These are phyloP conservation scores for Globisporangium acanthophoron DNA, from an alignment of 352 stramenopile species.

Conservation along the genomic window DNA sequence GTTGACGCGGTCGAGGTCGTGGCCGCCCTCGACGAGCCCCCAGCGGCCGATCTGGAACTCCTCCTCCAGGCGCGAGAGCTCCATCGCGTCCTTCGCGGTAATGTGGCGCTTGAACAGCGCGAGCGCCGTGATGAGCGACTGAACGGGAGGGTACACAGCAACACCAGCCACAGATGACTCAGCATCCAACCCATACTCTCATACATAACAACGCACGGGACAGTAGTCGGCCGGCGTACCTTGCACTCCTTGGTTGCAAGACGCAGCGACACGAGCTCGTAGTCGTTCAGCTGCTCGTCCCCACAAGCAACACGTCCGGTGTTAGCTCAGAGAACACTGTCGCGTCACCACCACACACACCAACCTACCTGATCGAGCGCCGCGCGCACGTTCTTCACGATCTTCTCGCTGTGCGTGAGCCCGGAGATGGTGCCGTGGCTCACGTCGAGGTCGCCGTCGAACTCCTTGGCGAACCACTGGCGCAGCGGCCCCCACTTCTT, in stretches of 20 bases:
- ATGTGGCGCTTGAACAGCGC: conserved; percentile 83
- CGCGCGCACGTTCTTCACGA: conserved; percentile 57
- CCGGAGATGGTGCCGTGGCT: conserved; percentile 71
- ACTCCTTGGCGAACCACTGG: conserved; percentile 76
- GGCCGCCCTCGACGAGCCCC: conserved; percentile 84
- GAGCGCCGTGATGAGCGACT: conserved; percentile 80
- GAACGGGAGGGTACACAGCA: neutral
- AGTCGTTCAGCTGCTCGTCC: conserved; percentile 43
- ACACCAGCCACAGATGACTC: neutral
- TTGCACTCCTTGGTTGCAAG: conserved; percentile 85
- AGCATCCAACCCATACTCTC: neutral
- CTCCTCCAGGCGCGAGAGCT: conserved; percentile 78
- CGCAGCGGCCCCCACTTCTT: conserved; percentile 84
- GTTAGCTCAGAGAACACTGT: neutral
- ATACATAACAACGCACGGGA: neutral
- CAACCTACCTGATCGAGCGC: conserved; percentile 50
- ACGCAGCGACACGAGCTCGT: conserved; percentile 72
- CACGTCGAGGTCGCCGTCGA: conserved; percentile 75
- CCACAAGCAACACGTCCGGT: neutral
- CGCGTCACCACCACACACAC: neutral
- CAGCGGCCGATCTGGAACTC: conserved; percentile 88
- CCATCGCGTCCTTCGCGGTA: conserved; percentile 80
- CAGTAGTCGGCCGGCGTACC: conserved; percentile 16
- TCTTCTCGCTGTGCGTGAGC: conserved; percentile 52
- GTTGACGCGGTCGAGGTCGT: conserved; percentile 87